A percentile compares a stretch with the other conserved stretches of the same genome.
Conservation (phyloP, 768 basidiomycete genomes). For the Boletus subparvulus region DNA sequence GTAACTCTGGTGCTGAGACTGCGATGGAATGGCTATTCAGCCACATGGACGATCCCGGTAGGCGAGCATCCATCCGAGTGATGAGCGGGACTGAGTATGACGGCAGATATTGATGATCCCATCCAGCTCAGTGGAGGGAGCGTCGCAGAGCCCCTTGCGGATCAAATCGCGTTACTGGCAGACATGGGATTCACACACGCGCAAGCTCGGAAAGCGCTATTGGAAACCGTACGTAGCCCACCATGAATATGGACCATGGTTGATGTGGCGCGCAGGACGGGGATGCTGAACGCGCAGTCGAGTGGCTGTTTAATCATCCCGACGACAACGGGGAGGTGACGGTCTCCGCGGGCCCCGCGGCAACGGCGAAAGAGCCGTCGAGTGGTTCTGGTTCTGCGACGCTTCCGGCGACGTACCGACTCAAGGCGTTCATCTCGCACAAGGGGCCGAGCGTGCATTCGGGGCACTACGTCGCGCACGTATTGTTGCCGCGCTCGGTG, state of each 20-base stretch:
- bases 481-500: constrained; percentile 34
- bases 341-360: constrained; percentile 22
- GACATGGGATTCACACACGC: constrained; percentile 92
- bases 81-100: not conserved
- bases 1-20: constrained; percentile 65
- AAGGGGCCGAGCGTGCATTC: constrained; percentile 79
- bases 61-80: constrained; percentile 3
- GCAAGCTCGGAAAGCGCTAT: constrained; percentile 84
- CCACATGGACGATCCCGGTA: constrained; percentile 94
- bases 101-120: constrained; percentile 82
- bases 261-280: constrained; percentile 48
- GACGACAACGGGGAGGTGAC: constrained; percentile 75
- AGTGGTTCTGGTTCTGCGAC: constrained; percentile 45
- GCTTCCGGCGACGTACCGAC: constrained; percentile 56
- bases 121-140: constrained; percentile 39
- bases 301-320: constrained; percentile 95
- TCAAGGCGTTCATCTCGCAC: too few relatives aligned
- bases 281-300: constrained; percentile 82
- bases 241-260: not conserved
- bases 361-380: constrained; percentile 5
- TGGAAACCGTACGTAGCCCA: constrained; percentile 67
- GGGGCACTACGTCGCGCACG: constrained; percentile 89
- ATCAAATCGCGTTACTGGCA: constrained; percentile 68
- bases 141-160: constrained; percentile 59
- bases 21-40: constrained; percentile 97